phyloP scores from a whole-genome alignment of 1,139 yeast species.

The Geotrichum histeridarum region DNA sequence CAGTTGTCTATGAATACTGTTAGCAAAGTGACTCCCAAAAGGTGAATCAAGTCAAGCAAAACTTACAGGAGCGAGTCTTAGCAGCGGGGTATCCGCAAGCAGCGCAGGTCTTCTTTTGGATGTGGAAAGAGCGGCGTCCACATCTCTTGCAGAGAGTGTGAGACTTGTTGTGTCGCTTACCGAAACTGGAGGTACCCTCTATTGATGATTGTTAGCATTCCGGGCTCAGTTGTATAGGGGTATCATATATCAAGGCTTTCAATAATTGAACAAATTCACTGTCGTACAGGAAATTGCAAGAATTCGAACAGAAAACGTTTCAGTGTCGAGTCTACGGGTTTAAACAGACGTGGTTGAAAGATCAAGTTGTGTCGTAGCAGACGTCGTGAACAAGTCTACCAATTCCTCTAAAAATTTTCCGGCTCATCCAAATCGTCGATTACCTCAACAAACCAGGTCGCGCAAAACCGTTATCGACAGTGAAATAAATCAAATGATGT shows the following conservation, averaged over 20 bases:
- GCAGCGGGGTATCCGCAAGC: constrained; percentile 99
- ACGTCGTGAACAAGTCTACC: no score
- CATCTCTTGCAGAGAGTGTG: constrained; percentile 99
- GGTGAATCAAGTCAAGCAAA: not conserved
- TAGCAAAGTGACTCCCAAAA: constrained; percentile 2
- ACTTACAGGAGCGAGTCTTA: constrained; percentile 64
- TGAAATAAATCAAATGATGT: no score
- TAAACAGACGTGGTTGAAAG: no score
- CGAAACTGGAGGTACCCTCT: constrained; percentile 99
- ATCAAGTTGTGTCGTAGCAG: no score
- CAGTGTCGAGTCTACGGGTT: not conserved
- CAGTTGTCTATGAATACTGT: constrained; percentile 71
- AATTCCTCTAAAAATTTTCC: no score
- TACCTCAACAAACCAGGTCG: no score
- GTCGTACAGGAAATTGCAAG: no score
- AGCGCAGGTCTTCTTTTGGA: constrained; percentile 98
- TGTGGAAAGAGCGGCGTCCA: constrained; percentile 98
- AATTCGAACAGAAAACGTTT: not conserved
- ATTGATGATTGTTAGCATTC: constrained; percentile 20
- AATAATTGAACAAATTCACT: not conserved
- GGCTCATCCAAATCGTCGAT: no score
- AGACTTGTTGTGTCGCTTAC: constrained; percentile 99
- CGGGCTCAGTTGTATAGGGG: not conserved
- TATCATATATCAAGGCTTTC: not conserved
- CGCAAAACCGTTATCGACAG: no score